These are phyloP conservation scores for Candida caryicola DNA, from an alignment of 805 yeast genomes.

Conservation along the genomic window DNA sequence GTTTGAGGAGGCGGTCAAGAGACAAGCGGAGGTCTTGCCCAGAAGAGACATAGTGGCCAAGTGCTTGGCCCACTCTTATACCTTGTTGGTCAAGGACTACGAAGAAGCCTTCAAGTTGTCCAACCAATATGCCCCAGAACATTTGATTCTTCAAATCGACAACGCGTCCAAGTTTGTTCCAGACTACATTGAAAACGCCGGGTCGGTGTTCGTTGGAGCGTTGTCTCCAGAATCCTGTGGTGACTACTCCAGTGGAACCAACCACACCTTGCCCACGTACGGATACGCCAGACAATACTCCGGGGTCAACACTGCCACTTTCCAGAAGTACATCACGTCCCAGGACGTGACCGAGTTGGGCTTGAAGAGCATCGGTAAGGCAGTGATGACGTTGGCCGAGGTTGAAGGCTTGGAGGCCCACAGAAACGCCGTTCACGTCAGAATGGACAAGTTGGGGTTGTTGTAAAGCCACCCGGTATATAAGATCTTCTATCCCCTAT, in stretches of 20 bases:
- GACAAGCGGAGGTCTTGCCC: conserved; percentile 81
- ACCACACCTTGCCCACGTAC: conserved; percentile 97
- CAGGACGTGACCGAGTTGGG: conserved; percentile 90
- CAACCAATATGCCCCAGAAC: conserved; percentile 96
- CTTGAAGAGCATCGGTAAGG: conserved; percentile 83
- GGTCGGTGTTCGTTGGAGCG: conserved; percentile 94
- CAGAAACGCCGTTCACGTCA: conserved; percentile 91
- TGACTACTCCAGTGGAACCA: conserved; percentile 96
- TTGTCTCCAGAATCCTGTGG: conserved; percentile 98
- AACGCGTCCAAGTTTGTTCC: conserved; percentile 72
- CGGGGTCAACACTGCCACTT: conserved; percentile 95
- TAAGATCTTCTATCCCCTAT: too few species aligned
- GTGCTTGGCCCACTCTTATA: conserved; percentile 89
- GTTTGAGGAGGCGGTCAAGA: conserved; percentile 78
- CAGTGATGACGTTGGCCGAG: conserved; percentile 92
- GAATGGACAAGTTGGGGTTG: conserved; percentile 80
- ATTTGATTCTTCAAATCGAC: conserved; percentile 85
- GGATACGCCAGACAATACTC: conserved; percentile 97
- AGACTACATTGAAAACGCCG: conserved; percentile 81
- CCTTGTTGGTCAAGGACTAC: conserved; percentile 62
- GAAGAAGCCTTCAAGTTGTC: conserved; percentile 85
- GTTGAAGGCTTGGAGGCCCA: conserved; percentile 98
- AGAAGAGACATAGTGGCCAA: conserved; percentile 91
- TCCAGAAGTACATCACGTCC: conserved; percentile 91
- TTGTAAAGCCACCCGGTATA: too few species aligned